phyloP scores from a whole-genome alignment of 2,329 filamentous ascomycete genomes.

The Boeremia lycopersici region DNA sequence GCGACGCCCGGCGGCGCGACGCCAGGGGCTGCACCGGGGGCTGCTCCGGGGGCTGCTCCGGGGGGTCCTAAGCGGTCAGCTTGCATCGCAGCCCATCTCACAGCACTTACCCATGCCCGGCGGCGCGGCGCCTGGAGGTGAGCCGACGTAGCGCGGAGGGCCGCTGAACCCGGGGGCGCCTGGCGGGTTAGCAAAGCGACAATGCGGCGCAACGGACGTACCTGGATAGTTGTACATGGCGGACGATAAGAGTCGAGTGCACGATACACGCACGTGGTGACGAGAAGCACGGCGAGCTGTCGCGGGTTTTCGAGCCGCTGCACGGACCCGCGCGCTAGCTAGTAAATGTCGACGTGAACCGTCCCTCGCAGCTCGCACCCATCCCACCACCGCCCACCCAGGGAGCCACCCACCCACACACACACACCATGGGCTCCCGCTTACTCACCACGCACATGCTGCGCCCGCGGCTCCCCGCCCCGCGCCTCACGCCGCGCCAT shows the following conservation, averaged over 20 bases:
- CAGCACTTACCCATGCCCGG: constrained; percentile 90
- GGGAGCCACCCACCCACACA: background rate
- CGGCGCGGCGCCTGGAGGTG: constrained; percentile 75
- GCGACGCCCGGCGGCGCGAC: constrained; percentile 77
- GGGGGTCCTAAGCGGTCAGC: no score
- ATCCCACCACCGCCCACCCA: no score
- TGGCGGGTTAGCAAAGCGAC: constrained; percentile 28
- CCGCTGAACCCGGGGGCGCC: constrained; percentile 70
- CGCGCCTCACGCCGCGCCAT: no score
- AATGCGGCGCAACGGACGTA: constrained; percentile 16
- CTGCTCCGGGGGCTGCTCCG: no score
- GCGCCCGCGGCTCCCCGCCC: constrained; percentile 16
- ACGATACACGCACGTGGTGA: no score
- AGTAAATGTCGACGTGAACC: constrained; percentile 31
- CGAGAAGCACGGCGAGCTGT: no score
- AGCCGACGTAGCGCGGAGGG: constrained; percentile 74
- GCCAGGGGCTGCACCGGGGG: constrained; percentile 69
- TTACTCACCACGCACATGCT: constrained; percentile 24
- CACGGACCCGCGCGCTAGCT: constrained; percentile 27
- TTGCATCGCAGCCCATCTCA: no score
- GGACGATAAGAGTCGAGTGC: no score
- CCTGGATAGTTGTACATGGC: constrained; percentile 50
- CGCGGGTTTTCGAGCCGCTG: constrained; percentile 17
- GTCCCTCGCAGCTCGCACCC: no score
- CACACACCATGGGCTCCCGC: no score